Evolutionary conservation across 305 asterid genomes (phyloP), one percentile per base, ranked within the genome.

Genomic region (Ajuga reptans): DNA sequence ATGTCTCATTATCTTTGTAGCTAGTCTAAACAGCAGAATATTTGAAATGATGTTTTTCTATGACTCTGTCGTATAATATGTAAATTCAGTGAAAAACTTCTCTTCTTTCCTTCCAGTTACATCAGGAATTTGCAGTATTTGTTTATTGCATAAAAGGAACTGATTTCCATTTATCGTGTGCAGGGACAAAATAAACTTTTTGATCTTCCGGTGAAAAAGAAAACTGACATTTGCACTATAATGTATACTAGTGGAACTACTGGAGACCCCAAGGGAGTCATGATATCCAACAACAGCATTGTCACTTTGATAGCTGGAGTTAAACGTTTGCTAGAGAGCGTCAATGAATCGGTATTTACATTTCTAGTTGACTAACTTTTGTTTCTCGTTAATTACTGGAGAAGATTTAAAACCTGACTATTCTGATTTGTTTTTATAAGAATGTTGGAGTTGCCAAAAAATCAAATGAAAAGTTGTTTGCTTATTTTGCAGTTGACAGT

Each of bases 181-280:
- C 90, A 92, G 98, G 98, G 97, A 63, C 82, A 78, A 37, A 75
- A 75, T 64, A 76, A 85, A 66, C 81, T 78, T 74, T 85, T 71
- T 71, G 95, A 90, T 70, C 96, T 92, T 77, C 98, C 98, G 1
- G 82, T 80, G 81, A 92, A 90, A 77, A 79, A 73, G 80, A 90
- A 83, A 71, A 79, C 84, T 24, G 97, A 90, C 77, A 88, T 92
- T 69, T 92, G 98, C 76, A 90, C 98, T 46, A 92, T 92, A 46
- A 92, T 92, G 98, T 92, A 92, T 70, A 92, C 97, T 43, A 91
- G 97, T 76, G 97, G 97, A 68, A 91, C 97, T 58, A 92, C 98
- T 43, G 97, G 98, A 50, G 97, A 92, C 66, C 98, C 98, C 43
- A 92, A 92, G 87, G 98, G 98, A 71, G 98, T 92, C 77, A 54